Conservation (phyloP, 495 filamentous ascomycete genomes). For the Trypethelium eluteriae region DNA sequence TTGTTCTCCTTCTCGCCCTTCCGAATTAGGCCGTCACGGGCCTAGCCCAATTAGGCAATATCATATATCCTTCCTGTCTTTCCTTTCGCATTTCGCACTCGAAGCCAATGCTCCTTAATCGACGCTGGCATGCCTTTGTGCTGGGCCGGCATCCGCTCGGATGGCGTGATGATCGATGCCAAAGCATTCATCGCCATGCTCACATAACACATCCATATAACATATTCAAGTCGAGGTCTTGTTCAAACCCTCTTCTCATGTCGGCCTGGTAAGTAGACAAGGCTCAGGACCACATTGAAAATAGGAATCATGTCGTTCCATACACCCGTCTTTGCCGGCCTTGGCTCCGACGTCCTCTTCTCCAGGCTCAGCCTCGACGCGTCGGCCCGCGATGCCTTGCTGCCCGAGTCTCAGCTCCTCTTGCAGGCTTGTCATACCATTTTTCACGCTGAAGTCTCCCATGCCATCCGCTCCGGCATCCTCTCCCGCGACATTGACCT, state of each 20-base stretch:
- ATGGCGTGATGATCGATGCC: conserved; percentile 6
- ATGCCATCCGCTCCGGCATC: conserved; percentile 9
- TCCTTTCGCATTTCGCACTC: background rate
- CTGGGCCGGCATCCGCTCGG: background rate
- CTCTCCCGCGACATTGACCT: conserved; percentile 4
- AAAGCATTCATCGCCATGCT: conserved; percentile 7
- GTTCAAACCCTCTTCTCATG: conserved; percentile 5
- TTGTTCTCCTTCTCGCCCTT: conserved; percentile 4
- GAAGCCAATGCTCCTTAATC: conserved; percentile 4
- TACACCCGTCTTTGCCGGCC: conserved; percentile 6
- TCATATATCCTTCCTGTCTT: background rate
- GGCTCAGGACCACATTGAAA: conserved; percentile 9
- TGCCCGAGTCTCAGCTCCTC: conserved; percentile 9
- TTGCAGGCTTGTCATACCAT: conserved; percentile 11
- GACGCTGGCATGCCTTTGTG: conserved; percentile 7
- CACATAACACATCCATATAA: conserved; percentile 1
- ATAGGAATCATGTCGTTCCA: conserved; percentile 1
- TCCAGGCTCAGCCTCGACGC: conserved; percentile 9
- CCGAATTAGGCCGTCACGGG: background rate
- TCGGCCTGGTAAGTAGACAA: conserved; percentile 7
- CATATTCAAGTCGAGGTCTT: background rate
- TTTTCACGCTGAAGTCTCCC: conserved; percentile 11
- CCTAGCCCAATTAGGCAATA: conserved; percentile 10
- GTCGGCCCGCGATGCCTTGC: conserved; percentile 4
- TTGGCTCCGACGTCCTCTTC: conserved; percentile 11